phyloP scores from a whole-genome alignment of 108 stramenopile genomes.

The Skeletonema tropicum region DNA sequence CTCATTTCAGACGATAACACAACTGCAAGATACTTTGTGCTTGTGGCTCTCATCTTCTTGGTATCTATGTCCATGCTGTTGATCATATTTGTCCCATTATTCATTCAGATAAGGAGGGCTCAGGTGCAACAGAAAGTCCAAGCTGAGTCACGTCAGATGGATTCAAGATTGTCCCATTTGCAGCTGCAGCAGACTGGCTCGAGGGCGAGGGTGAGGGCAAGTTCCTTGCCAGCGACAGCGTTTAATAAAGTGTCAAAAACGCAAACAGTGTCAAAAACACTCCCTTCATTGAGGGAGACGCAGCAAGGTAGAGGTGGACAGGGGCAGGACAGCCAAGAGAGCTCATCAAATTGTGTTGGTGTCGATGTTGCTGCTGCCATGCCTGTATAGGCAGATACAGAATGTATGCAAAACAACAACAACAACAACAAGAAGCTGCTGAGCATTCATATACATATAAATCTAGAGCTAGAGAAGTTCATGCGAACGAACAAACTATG shows the following conservation, averaged over 20 bases:
- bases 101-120: slow-evolving; percentile 14
- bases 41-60: slow-evolving; percentile 16
- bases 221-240: not conserved
- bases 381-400: not conserved
- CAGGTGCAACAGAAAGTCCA: not conserved
- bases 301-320: not conserved
- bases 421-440: too few species aligned
- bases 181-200: not conserved
- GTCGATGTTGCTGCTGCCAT: not conserved
- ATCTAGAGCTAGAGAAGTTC: too few species aligned
- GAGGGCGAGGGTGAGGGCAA: not conserved
- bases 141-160: not conserved
- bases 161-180: not conserved
- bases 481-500: too few species aligned
- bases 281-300: not conserved
- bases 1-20: slow-evolving; percentile 40
- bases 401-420: too few species aligned
- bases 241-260: not conserved
- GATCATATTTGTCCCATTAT: slow-evolving; percentile 22
- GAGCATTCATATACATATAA: too few species aligned
- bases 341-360: not conserved
- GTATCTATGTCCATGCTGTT: slow-evolving; percentile 23
- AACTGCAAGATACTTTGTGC: slow-evolving; percentile 31
- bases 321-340: not conserved
- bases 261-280: not conserved